Evolutionary conservation across 257 asterid species (phyloP).

Genomic region (Pogostemon cablin): DNA sequence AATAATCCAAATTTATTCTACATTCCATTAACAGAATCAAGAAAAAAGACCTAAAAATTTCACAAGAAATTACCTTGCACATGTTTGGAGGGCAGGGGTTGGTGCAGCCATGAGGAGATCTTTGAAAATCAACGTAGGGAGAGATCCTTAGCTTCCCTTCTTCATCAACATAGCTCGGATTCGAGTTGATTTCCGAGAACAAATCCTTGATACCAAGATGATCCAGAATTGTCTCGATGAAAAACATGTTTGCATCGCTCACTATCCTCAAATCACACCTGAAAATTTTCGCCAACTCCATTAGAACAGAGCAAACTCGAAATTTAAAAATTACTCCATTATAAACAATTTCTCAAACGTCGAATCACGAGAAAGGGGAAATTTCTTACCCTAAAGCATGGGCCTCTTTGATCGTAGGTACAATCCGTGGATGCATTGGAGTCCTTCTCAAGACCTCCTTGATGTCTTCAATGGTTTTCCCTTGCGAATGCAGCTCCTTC

Average conservation of each 20-base stretch:
- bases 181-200: constrained; percentile 72
- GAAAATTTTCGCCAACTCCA: background rate
- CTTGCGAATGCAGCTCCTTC: constrained; percentile 56
- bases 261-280: constrained; percentile 89
- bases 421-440: constrained; percentile 53
- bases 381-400: constrained; percentile 61
- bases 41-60: background rate
- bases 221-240: constrained; percentile 69
- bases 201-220: constrained; percentile 64
- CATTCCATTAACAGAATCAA: background rate
- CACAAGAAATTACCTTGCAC: constrained; percentile 61
- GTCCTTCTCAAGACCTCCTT: constrained; percentile 48
- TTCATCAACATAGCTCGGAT: constrained; percentile 65
- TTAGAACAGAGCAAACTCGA: background rate
- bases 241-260: constrained; percentile 84
- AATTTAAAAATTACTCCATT: background rate
- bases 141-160: constrained; percentile 67
- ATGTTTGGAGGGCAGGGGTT: constrained; percentile 72
- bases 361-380: background rate
- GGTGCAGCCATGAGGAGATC: constrained; percentile 62
- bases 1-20: no score
- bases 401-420: constrained; percentile 56
- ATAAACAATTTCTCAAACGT: background rate
- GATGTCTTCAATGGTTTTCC: constrained; percentile 51
- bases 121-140: constrained; percentile 65